phyloP scores from a whole-genome alignment of 495 filamentous ascomycete genomes.

The Annulohypoxylon stygium region DNA sequence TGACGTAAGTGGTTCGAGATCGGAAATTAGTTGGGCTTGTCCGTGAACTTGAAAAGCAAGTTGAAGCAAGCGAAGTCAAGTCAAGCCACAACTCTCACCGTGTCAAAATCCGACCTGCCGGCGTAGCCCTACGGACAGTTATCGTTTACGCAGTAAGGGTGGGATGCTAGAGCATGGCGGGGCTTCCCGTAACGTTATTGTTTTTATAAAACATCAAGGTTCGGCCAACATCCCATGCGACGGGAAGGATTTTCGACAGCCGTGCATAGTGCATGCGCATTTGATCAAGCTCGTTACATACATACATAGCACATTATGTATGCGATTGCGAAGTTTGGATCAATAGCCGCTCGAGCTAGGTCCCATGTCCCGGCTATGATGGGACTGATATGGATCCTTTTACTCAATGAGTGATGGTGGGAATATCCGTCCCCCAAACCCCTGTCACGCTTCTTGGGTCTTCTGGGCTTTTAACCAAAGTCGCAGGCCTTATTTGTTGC shows the following conservation, averaged over 20 bases:
- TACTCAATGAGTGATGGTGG: slow-evolving; percentile 12
- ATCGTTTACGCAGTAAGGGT: neutral
- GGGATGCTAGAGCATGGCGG: slow-evolving; percentile 10
- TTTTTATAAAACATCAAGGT: slow-evolving; percentile 9
- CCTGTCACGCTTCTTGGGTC: slow-evolving; percentile 6
- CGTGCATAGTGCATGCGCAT: slow-evolving; percentile 24
- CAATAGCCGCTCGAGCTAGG: slow-evolving; percentile 35
- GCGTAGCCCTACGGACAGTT: neutral
- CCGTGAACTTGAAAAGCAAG: neutral
- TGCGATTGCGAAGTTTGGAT: slow-evolving; percentile 33
- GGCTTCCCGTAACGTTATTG: slow-evolving; percentile 19
- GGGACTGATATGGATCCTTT: slow-evolving; percentile 7
- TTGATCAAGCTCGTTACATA: slow-evolving; percentile 6
- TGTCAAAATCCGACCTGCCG: neutral
- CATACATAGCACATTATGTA: neutral
- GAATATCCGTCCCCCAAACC: slow-evolving; percentile 6
- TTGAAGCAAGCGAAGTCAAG: neutral
- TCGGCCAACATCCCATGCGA: slow-evolving; percentile 12
- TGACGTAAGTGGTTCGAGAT: neutral
- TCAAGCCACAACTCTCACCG: neutral
- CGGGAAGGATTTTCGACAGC: slow-evolving; percentile 31
- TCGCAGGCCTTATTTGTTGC: neutral
- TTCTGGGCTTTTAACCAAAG: neutral
- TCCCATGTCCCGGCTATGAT: slow-evolving; percentile 24
- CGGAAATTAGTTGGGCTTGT: neutral